These are phyloP conservation scores for Eutypella sp. DNA, from an alignment of 2,329 filamentous ascomycete species.

Conservation along the genomic window DNA sequence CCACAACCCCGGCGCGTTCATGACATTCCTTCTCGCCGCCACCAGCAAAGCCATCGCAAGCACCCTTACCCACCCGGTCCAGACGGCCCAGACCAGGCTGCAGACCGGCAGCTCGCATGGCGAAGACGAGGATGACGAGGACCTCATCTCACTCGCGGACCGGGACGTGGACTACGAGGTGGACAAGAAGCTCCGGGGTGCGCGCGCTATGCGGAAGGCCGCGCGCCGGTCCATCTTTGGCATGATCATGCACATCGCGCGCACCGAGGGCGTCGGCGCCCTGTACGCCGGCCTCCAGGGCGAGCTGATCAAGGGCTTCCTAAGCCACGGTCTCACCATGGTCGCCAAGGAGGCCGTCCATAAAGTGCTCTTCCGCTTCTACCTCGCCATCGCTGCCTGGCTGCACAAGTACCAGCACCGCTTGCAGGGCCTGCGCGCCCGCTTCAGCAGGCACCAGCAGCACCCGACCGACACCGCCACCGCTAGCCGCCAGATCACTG, in stretches of 20 bases:
- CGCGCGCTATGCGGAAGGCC: constrained; percentile 21
- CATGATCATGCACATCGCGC: constrained; percentile 53
- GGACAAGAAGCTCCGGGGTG: constrained; percentile 24
- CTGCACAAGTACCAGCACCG: constrained; percentile 24
- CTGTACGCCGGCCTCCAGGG: constrained; percentile 73
- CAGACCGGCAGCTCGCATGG: constrained; percentile 51
- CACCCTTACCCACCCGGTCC: constrained; percentile 77
- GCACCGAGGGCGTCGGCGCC: constrained; percentile 60
- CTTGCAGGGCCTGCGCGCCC: neutral
- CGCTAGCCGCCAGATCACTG: too few relatives aligned
- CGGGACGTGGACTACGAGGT: constrained; percentile 20
- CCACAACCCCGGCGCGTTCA: constrained; percentile 23
- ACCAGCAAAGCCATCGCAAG: constrained; percentile 74
- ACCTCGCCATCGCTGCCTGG: constrained; percentile 57
- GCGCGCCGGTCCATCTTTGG: constrained; percentile 53
- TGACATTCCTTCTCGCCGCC: constrained; percentile 56
- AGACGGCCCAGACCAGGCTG: constrained; percentile 74
- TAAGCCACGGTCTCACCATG: constrained; percentile 84
- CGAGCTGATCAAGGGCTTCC: constrained; percentile 77
- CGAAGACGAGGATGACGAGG: constrained; percentile 20
- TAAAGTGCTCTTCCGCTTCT: constrained; percentile 63
- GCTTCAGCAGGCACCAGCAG: neutral
- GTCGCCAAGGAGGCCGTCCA: constrained; percentile 77
- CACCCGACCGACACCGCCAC: too few relatives aligned
- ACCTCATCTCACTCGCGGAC: neutral